Evolutionary conservation across 441 rosid species (phyloP).

Genomic region (Adansonia grandidieri): DNA sequence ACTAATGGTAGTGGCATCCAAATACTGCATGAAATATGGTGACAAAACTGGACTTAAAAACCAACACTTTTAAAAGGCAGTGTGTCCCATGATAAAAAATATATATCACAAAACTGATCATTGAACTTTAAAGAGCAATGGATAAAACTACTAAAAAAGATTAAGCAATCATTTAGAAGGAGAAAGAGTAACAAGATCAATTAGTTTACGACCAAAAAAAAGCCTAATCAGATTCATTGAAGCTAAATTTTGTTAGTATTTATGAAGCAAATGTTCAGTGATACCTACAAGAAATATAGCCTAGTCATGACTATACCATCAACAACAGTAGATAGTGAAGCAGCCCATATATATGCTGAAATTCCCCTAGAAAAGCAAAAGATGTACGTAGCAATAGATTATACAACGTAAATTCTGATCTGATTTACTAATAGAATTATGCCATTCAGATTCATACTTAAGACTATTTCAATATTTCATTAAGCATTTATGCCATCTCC

Average conservation of each 20-base stretch:
- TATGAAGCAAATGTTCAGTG: background rate
- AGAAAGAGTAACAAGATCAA: conserved; percentile 10
- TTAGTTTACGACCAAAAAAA: background rate
- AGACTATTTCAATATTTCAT: background rate
- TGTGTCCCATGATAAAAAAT: background rate
- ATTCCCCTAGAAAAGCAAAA: background rate
- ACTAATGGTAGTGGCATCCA: background rate
- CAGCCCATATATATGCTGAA: background rate
- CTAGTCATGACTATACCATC: background rate
- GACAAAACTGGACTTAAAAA: background rate
- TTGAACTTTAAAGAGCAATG: background rate
- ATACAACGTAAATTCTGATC: background rate
- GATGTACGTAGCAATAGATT: background rate
- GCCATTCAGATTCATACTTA: background rate
- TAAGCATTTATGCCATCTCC: background rate
- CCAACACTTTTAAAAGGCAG: background rate
- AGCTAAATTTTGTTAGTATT: background rate
- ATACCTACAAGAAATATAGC: background rate
- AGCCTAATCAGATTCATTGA: conserved; percentile 2
- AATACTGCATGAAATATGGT: background rate
- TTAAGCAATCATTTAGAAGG: background rate
- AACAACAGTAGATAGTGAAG: background rate
- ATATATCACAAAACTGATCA: background rate
- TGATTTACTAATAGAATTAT: background rate
- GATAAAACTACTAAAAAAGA: background rate